phyloP scores from a whole-genome alignment of 495 filamentous ascomycete species.

The Xylaria castorea region DNA sequence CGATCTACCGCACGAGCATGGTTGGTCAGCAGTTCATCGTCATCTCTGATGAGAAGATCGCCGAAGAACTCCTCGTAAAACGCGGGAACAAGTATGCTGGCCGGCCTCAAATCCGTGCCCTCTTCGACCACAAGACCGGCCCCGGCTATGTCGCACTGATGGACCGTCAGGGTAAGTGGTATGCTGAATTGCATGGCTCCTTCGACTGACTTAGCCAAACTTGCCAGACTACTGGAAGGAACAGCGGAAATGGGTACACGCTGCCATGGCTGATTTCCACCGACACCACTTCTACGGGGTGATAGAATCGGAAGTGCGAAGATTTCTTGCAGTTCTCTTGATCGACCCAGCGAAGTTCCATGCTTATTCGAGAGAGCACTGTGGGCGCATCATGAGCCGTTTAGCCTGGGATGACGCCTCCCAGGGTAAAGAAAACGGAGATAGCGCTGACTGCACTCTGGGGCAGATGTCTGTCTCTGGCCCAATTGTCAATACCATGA shows the following conservation, averaged over 20 bases:
- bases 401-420: conserved; percentile 57
- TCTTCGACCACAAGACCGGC: conserved; percentile 56
- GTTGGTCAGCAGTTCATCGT: conserved; percentile 59
- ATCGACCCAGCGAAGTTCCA: conserved; percentile 55
- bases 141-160: conserved; percentile 56
- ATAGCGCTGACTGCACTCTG: conserved; percentile 53
- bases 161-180: conserved; percentile 53
- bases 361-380: conserved; percentile 52
- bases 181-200: conserved; percentile 1
- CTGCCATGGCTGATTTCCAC: conserved; percentile 56
- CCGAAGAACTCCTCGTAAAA: conserved; percentile 61
- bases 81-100: conserved; percentile 61
- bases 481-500: conserved; percentile 55
- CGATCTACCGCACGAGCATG: conserved; percentile 60
- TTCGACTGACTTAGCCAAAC: not conserved
- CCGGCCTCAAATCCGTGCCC: conserved; percentile 55
- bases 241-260: conserved; percentile 57
- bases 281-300: conserved; percentile 56
- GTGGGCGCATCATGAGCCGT: conserved; percentile 55
- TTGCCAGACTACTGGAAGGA: conserved; percentile 50
- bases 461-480: conserved; percentile 58
- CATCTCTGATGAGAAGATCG: conserved; percentile 62
- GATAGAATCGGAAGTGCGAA: conserved; percentile 52
- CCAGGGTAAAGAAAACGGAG: conserved; percentile 50
- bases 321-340: conserved; percentile 50